A percentile compares a stretch with the other conserved stretches of the same genome.
Evolutionary conservation across 2,329 filamentous ascomycete species (phyloP).

Genomic region (Ophiostoma fasciatum): DNA sequence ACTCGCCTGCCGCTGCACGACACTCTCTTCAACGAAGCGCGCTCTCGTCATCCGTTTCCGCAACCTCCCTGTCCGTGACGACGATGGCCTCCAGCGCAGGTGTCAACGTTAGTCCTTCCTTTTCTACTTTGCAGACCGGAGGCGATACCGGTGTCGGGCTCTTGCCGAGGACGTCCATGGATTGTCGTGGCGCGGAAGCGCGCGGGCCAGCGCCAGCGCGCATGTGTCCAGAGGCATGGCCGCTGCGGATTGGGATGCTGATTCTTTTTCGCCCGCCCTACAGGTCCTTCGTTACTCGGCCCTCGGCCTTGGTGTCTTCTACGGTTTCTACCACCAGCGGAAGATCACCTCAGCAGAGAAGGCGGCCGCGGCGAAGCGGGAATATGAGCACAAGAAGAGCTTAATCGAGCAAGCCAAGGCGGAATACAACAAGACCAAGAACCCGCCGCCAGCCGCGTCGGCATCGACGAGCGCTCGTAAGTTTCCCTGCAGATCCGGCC

Average conservation of each 20-base stretch:
- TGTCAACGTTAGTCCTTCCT: constrained; percentile 18
- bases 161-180: no score
- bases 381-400: constrained; percentile 81
- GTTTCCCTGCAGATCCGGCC: no score
- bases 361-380: constrained; percentile 55
- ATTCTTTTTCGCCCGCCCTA: background rate
- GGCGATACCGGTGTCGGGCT: no score
- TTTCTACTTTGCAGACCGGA: background rate
- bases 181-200: no score
- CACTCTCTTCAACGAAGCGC: no score
- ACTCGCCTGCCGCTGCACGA: no score
- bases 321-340: constrained; percentile 89
- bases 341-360: constrained; percentile 59
- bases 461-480: constrained; percentile 21
- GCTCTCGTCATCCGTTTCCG: background rate
- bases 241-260: background rate
- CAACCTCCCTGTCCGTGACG: no score
- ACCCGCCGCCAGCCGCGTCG: constrained; percentile 21
- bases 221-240: background rate
- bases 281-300: constrained; percentile 97
- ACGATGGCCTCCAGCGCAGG: constrained; percentile 18
- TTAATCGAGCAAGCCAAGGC: constrained; percentile 89
- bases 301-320: constrained; percentile 80
- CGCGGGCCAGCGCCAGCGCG: no score
- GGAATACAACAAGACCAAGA: constrained; percentile 69